phyloP scores from a whole-genome alignment of 805 yeast genomes.

The Sungouiella blattae region DNA sequence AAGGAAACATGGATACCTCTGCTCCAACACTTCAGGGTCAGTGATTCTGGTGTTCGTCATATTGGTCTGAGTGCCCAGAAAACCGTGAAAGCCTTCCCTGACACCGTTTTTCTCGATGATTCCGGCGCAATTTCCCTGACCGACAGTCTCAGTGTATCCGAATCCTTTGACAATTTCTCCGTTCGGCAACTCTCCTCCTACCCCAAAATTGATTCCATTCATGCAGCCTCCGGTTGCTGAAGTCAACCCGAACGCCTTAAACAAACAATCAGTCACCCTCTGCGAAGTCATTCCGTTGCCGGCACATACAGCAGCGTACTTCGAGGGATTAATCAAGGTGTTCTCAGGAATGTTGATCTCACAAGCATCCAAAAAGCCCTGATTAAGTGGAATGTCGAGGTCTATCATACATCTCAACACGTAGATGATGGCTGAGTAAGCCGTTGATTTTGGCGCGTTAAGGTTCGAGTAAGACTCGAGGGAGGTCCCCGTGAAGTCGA shows the following conservation, averaged over 20 bases:
- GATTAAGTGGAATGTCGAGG: constrained; percentile 18
- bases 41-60: constrained; percentile 33
- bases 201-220: constrained; percentile 1
- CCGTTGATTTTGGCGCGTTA: constrained; percentile 17
- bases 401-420: constrained; percentile 18
- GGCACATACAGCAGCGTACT: not conserved
- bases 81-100: constrained; percentile 18
- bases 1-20: constrained; percentile 18
- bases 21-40: constrained; percentile 22
- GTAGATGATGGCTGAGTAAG: constrained; percentile 16
- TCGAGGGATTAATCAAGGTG: not conserved
- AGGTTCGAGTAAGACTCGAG: constrained; percentile 7
- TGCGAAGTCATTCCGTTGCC: constrained; percentile 17
- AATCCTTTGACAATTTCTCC: constrained; percentile 2
- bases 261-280: constrained; percentile 18
- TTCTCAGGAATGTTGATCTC: not conserved
- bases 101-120: constrained; percentile 3
- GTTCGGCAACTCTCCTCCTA: not conserved
- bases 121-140: constrained; percentile 5
- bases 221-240: constrained; percentile 1
- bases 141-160: constrained; percentile 6
- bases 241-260: constrained; percentile 17
- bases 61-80: constrained; percentile 43
- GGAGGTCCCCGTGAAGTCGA: constrained; percentile 46
- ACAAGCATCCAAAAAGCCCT: constrained; percentile 11